Percentiles rank a stretch among this genome's conserved stretches.
Evolutionary conservation across 2,329 filamentous ascomycete genomes (phyloP).

Genomic region (Claviceps africana): DNA sequence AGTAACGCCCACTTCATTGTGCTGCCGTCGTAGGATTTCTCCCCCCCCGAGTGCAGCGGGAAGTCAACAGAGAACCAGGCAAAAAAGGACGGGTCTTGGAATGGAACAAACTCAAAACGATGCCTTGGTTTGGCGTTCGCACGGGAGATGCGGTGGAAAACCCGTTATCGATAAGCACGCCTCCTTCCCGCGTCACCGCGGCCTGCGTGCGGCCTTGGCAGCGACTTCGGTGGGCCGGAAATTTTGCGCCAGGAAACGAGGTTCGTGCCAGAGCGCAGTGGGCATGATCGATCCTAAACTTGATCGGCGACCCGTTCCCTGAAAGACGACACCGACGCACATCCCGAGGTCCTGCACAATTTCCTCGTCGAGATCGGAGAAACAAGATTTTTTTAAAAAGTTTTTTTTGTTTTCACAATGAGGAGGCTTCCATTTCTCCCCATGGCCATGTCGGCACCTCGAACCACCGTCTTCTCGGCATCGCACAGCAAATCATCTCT

Average conservation of each 20-base stretch:
- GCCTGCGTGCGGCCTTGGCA: too few species aligned
- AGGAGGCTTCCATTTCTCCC: slow-evolving; percentile 15
- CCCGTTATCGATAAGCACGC: slow-evolving; percentile 6
- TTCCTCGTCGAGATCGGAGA: too few species aligned
- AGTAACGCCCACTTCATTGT: slow-evolving; percentile 7
- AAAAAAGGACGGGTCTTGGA: not conserved
- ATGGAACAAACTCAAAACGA: not conserved
- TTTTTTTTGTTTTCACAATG: slow-evolving; percentile 11
- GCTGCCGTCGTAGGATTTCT: not conserved
- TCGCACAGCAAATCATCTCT: slow-evolving; percentile 12
- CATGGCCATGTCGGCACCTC: slow-evolving; percentile 16
- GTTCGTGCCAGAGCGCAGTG: not conserved
- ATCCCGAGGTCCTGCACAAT: not conserved
- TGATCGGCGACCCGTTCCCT: not conserved
- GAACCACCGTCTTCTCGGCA: slow-evolving; percentile 10
- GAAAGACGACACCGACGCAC: not conserved
- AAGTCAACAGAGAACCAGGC: not conserved
- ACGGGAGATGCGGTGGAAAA: not conserved
- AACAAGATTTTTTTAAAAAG: too few species aligned
- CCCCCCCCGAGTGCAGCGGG: not conserved
- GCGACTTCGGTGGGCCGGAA: slow-evolving; percentile 7
- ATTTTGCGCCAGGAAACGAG: slow-evolving; percentile 10
- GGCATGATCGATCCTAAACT: not conserved
- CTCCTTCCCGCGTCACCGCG: not conserved
- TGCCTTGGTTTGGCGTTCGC: not conserved